Evolutionary conservation across 2,329 filamentous ascomycete genomes (phyloP), one percentile per base, ranked within the genome.

Genomic region (Fusarium sterilihyphosum): DNA sequence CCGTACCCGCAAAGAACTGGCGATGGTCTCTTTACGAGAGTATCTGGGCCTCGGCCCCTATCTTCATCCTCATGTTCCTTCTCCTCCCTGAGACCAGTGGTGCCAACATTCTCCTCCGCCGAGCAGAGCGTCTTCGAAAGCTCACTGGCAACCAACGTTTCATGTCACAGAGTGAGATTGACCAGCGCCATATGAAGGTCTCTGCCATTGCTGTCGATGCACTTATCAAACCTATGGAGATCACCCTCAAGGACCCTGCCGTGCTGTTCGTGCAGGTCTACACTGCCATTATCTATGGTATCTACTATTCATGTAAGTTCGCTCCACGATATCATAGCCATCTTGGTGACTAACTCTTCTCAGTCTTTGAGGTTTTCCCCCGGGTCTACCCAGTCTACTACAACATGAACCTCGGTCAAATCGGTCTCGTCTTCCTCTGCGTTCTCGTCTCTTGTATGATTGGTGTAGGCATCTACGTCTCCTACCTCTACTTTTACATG

Each of bases 21-120:
- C 85, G 89, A n/a, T 92, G 90, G 90, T 88, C 88, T 1, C 83
- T 90, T 17, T 91, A 88, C 84, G 89, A 92, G 77, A 88, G 92
- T 63, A 83, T 92, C 65, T 92, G 90, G 89, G 85, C 88, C 24
- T 84, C 89, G 0, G 86, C 84, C 1, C 90, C 90, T 0, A 79
- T 91, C 49, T 87, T 92, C 73, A 72, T 92, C n/a, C 61, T 87
- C 59, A 88, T 93, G 86, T 87, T 92, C 77, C 77, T 91, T 71
- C 85, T 89, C 71, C 86, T 93, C 31, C 92, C 92, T 1, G 91
- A 93, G 83, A 93, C 92, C 0, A 88, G 84, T 61, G 81, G 86
- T 1, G 82, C 85, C 13, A 92, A 86, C 68, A 90, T 93, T 75
- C 86, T 93, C 7, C 85, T 90, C 53, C 88, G 87, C 31, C 89